A percentile compares a stretch with the other conserved stretches of the same genome.
Conservation (phyloP, 2,329 filamentous ascomycete genomes). For the Eutypella sp. region DNA sequence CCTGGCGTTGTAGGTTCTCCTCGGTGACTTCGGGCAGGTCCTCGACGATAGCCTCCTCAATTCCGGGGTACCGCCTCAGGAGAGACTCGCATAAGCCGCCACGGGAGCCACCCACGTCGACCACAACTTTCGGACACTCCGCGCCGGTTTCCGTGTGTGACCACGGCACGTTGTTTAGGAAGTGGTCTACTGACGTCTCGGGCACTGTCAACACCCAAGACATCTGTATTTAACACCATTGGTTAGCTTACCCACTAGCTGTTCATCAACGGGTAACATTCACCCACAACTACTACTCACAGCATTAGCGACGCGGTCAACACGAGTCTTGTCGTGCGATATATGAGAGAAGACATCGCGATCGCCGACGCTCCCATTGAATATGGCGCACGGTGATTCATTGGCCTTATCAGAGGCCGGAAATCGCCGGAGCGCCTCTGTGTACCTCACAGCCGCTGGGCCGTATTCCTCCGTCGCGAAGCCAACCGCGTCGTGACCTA, state of each 20-base stretch:
- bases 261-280: no score
- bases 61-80: constrained; percentile 4
- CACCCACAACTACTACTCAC: no score
- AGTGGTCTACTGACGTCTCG: constrained; percentile 7
- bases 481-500: constrained; percentile 10
- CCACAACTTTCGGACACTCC: constrained; percentile 9
- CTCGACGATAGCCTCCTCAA: constrained; percentile 10
- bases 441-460: constrained; percentile 5
- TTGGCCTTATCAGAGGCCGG: constrained; percentile 3
- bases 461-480: constrained; percentile 8
- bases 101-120: constrained; percentile 12
- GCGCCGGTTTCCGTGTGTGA: not conserved
- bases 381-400: constrained; percentile 8
- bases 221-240: constrained; percentile 1
- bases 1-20: not conserved
- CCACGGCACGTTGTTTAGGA: constrained; percentile 10
- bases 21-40: constrained; percentile 9
- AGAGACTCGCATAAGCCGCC: constrained; percentile 9
- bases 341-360: constrained; percentile 9
- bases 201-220: constrained; percentile 10
- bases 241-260: no score
- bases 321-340: constrained; percentile 1
- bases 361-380: constrained; percentile 7
- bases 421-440: constrained; percentile 6
- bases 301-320: constrained; percentile 10